These are phyloP conservation scores for Leonotis leonurus DNA, from an alignment of 257 asterid genomes.

Conservation along the genomic window DNA sequence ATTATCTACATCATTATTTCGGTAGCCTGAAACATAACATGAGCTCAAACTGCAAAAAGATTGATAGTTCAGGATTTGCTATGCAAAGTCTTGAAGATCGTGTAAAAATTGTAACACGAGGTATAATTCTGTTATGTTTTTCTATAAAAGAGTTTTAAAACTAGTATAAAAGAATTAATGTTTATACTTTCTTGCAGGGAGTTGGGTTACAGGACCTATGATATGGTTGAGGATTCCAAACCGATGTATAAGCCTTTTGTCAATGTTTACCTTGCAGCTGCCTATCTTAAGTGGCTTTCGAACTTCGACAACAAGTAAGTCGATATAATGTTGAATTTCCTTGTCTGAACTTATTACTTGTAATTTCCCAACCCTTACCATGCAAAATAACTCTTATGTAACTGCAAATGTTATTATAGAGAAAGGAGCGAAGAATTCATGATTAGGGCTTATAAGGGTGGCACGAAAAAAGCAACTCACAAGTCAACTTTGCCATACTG, in stretches of 20 bases:
- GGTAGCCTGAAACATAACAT: too few species aligned
- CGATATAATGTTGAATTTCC: conserved; percentile 5
- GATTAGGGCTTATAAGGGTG: conserved; percentile 91
- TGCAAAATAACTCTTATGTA: neutral
- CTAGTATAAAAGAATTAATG: conserved; percentile 8
- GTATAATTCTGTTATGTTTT: too few species aligned
- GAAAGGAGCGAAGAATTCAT: conserved; percentile 92
- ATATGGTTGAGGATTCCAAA: conserved; percentile 35
- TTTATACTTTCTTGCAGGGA: conserved; percentile 56
- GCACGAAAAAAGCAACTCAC: conserved; percentile 71
- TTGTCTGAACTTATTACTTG: neutral
- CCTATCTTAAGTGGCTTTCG: conserved; percentile 86
- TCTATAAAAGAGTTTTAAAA: too few species aligned
- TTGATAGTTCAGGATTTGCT: too few species aligned
- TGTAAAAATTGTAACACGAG: too few species aligned
- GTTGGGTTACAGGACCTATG: conserved; percentile 52
- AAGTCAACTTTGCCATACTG: conserved; percentile 78
- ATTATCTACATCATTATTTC: too few species aligned
- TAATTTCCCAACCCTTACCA: too few species aligned
- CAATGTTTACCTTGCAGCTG: conserved; percentile 83
- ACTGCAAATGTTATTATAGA: conserved; percentile 29
- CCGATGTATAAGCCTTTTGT: conserved; percentile 64
- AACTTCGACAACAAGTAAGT: conserved; percentile 59
- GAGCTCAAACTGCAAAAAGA: too few species aligned
- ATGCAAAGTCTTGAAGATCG: too few species aligned